Base-by-base conservation (phyloP, 768 basidiomycete species). In the Lanmaoa pseudosensibilis region DNA sequence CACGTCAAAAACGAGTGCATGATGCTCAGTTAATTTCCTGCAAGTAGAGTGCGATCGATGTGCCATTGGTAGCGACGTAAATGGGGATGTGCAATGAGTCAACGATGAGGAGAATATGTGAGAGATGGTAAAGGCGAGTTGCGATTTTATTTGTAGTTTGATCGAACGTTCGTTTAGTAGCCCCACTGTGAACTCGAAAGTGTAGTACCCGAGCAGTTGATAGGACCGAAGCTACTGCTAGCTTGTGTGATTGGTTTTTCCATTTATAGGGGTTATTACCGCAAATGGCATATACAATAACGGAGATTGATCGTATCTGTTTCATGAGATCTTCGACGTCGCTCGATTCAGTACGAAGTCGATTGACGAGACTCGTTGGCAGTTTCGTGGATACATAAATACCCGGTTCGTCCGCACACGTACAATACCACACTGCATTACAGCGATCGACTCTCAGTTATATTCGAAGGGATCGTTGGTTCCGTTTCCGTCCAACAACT, bases 1-100 rank as follows among this genome's bases (percentile, higher is more conserved):
- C 57, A 88, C 85, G 60, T 92, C 90, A 65, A 89, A 88, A 46
- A 89, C 74, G 41, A 91, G 78, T 23, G 79, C 80, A 18, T 52
- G 58, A 49, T 71, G 59, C 3, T 58, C 38, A 15, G 60, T 65
- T 36, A 68, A 59, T 46, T 56, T 60, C 46, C n/a, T n/a, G n/a
- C n/a, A n/a, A n/a, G n/a, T n/a, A n/a, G 46, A 48, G n/a, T 38
- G 55, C 45, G 60, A 41, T 27, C 8, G 48, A 59, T 56, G n/a
- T 52, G 65, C 56, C 43, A 68, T 67, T 68, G 63, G 61, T 33
- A 32, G 47, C 30, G 12, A 32, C 4, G 9, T 23, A 34, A 21
- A 19, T 4, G 46, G 46, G 5, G 34, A 25, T 25, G 10, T 10
- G 25, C 33, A 27, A 50, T 34, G 40, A 49, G 16, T 18, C 18